Percentiles rank a stretch among this genome's conserved stretches.
phyloP scores from a whole-genome alignment of 352 stramenopile species.

The Stramenopiles sp. region DNA sequence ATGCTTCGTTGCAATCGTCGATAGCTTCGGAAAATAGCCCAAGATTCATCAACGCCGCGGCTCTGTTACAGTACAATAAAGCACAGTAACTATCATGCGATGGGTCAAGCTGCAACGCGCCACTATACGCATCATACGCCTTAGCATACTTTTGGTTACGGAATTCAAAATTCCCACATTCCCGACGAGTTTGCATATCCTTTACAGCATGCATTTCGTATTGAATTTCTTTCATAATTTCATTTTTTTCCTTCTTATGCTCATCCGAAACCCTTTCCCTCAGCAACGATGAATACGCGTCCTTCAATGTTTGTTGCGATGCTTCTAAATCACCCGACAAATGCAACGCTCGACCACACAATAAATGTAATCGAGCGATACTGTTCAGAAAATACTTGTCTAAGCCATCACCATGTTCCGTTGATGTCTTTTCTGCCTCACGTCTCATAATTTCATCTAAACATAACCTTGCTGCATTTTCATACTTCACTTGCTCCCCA shows the following conservation, averaged over 20 bases:
- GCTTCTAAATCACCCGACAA: too few relatives aligned
- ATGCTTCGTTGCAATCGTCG: slow-evolving; percentile 42
- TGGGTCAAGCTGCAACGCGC: slow-evolving; percentile 37
- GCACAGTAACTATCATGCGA: slow-evolving; percentile 45
- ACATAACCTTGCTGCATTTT: too few relatives aligned
- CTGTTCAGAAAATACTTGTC: too few relatives aligned
- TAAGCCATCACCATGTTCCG: too few relatives aligned
- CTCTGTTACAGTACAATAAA: slow-evolving; percentile 50
- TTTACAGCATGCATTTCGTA: slow-evolving; percentile 38
- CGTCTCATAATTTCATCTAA: too few relatives aligned
- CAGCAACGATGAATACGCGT: slow-evolving; percentile 34
- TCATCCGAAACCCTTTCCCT: slow-evolving; percentile 35
- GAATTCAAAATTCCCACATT: slow-evolving; percentile 36
- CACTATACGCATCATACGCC: slow-evolving; percentile 35
- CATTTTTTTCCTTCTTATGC: slow-evolving; percentile 41
- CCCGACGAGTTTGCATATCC: slow-evolving; percentile 21
- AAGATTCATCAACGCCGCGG: slow-evolving; percentile 46
- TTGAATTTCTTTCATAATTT: slow-evolving; percentile 40
- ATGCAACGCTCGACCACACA: too few relatives aligned
- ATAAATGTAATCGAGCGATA: too few relatives aligned
- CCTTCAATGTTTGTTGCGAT: slow-evolving; percentile 13
- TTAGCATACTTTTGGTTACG: slow-evolving; percentile 31
- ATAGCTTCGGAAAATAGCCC: slow-evolving; percentile 37
- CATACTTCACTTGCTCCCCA: too few relatives aligned
- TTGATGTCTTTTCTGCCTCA: too few relatives aligned